Base-by-base conservation (phyloP, 305 asterid species). In the Fraxinus latifolia region DNA sequence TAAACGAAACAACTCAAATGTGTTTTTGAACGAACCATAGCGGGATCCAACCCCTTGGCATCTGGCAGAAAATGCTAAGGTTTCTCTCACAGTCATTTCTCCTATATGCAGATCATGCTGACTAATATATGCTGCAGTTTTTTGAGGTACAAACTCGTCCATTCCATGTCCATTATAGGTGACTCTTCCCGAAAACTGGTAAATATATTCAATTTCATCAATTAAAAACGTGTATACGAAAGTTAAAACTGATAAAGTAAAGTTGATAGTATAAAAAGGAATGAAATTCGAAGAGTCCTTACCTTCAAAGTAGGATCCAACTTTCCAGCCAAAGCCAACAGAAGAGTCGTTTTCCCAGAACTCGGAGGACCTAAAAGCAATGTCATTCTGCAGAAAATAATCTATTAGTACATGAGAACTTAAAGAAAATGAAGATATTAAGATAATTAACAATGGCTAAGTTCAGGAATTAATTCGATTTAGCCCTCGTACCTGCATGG, bases 31-130 rank as follows among this genome's bases (percentile, higher is more conserved):
- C 96, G 74, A 81, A 94, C 98, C 97, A 77, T 92, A 92, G 58
- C 93, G 90, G 12, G 95, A 84, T 72, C 98, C 98, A 53, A 91
- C 97, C 0, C 98, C 98, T 76, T 92, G 98, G 87, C 97, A 93
- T 87, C 98, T 86, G 3, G 97, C 97, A 0, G 98, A 92, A 75
- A 93, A 93, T 12, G 92, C 95, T 31, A 95, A 80, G 36, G 98
- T 95, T 83, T 95, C 98, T 88, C 90, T 89, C 2, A 93, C 97
- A 0, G 98, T 94, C 97, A 94, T 84, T 81, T 94, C 98, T 80
- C 96, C 97, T 21, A 90, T 87, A 78, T 94, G 98, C 37, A 89
- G 71, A 87, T 92, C 96, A 17, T 87, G 84, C 67, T 95, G 97
- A 60, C 98, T 95, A 47, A 92, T 91, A 33, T 93, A 95, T 7